Evolutionary conservation across 2,329 filamentous ascomycete species (phyloP), one percentile per base, ranked within the genome.

Genomic region (Phialocephala sp.): DNA sequence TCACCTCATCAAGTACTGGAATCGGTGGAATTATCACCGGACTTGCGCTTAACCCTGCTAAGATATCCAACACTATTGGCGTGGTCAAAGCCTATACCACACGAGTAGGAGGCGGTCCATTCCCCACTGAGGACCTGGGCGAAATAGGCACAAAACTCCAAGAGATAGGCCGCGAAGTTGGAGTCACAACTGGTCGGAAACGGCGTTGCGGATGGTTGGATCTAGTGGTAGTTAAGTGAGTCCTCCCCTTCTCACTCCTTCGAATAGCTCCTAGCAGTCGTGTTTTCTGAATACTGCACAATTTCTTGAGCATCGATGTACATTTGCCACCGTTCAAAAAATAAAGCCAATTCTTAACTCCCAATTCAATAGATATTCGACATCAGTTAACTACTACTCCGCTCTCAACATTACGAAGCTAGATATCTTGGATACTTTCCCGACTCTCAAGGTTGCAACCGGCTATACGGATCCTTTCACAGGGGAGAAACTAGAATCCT

Each of bases 351-450:
- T 15, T 11, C 41, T 63, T 8, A 63, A 20, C 9, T 20, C 4
- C 14, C 43, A 4, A 18, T 39, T 18, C 8, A 18, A 89, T 8
- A 45, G n/a, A 76, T 91, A 90, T 80, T 88, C 81, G 11, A 77
- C 82, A 66, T 64, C 64, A 22, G 69, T 73, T 39, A 73, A 72
- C 52, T 55, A 66, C 35, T 71, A 72, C 36, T 68, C 87, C 0
- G 78, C 81, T 56, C 76, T 88, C 62, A 87, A 88, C 72, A 75
- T 88, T 54, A 87, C 84, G 15, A 88, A 86, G 78, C 84, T 91
- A 24, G 89, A 91, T 71, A 84, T 93, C 43, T 82, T 93, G n/a
- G 91, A 93, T 76, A 86, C 86, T 37, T 93, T 97, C 76, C 83
- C 86, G 12, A 89, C 87, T 73, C 85, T 96, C 79, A 91, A 93